Conservation (phyloP, 495 filamentous ascomycete species). For the Rhypophila decipiens region DNA sequence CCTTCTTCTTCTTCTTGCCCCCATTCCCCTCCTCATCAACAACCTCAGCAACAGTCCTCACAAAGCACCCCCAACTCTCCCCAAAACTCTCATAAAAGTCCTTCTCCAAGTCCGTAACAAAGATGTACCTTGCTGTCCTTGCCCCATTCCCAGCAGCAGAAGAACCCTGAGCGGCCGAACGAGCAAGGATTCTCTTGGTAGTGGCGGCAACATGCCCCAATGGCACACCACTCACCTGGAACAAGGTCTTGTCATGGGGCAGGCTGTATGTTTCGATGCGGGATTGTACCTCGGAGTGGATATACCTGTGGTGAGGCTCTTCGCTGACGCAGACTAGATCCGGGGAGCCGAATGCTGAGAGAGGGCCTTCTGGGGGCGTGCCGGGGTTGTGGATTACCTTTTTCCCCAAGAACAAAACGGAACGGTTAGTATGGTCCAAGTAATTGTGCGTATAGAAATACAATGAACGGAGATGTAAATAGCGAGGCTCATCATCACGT, state of each 20-base stretch:
- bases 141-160: not conserved
- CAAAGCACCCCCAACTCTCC: constrained; percentile 2
- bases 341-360: constrained; percentile 3
- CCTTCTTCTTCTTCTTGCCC: not conserved
- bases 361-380: constrained; percentile 1
- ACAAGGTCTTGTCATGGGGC: no score
- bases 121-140: not conserved
- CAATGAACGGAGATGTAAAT: no score
- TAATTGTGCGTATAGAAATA: no score
- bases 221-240: no score
- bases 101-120: constrained; percentile 2
- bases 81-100: constrained; percentile 12
- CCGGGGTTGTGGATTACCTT: constrained; percentile 10
- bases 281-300: not conserved
- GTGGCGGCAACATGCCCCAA: no score
- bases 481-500: no score
- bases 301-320: constrained; percentile 1
- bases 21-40: no score
- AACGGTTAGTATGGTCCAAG: no score
- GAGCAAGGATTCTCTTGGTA: no score
- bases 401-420: not conserved
- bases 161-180: not conserved
- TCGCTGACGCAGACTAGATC: constrained; percentile 6
- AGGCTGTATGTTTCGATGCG: not conserved
- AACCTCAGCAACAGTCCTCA: not conserved